These are phyloP conservation scores for Ajuga chamaepitys DNA, from an alignment of 257 asterid genomes.

Conservation along the genomic window DNA sequence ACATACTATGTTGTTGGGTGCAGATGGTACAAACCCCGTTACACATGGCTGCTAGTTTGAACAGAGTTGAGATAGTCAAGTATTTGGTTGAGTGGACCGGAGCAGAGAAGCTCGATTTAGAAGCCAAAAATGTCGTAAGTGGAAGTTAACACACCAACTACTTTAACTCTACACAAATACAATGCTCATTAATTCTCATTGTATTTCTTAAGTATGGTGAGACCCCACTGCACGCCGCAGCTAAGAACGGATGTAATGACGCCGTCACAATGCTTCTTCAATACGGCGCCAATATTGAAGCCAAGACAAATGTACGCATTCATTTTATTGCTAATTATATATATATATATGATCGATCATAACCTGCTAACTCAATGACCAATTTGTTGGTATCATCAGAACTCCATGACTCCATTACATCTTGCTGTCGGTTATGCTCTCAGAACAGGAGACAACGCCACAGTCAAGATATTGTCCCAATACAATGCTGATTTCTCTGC, in stretches of 20 bases:
- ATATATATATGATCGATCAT: background rate
- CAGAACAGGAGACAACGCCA: slow-evolving; percentile 28
- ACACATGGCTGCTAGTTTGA: slow-evolving; percentile 30
- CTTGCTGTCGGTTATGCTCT: slow-evolving; percentile 37
- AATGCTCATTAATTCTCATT: background rate
- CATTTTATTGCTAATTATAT: background rate
- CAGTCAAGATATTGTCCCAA: slow-evolving; percentile 18
- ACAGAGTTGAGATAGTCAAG: slow-evolving; percentile 22
- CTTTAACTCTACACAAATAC: background rate
- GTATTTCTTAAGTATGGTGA: slow-evolving; percentile 34
- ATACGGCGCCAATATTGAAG: slow-evolving; percentile 24
- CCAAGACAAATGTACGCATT: slow-evolving; percentile 34
- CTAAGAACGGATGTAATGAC: slow-evolving; percentile 32
- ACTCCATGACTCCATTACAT: slow-evolving; percentile 35
- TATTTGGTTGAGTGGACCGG: slow-evolving; percentile 32
- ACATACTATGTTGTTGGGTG: background rate
- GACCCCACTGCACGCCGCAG: slow-evolving; percentile 43
- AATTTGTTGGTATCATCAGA: slow-evolving; percentile 19
- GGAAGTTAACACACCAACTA: background rate
- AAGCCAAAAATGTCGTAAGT: slow-evolving; percentile 36
- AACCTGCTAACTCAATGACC: background rate
- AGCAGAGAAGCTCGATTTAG: slow-evolving; percentile 24
- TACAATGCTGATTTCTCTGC: slow-evolving; percentile 33
- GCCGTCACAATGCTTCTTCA: slow-evolving; percentile 26
- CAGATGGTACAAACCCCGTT: slow-evolving; percentile 38